Base-by-base conservation (phyloP, 169 alveolate species). In the Cryptosporidium sp. region DNA sequence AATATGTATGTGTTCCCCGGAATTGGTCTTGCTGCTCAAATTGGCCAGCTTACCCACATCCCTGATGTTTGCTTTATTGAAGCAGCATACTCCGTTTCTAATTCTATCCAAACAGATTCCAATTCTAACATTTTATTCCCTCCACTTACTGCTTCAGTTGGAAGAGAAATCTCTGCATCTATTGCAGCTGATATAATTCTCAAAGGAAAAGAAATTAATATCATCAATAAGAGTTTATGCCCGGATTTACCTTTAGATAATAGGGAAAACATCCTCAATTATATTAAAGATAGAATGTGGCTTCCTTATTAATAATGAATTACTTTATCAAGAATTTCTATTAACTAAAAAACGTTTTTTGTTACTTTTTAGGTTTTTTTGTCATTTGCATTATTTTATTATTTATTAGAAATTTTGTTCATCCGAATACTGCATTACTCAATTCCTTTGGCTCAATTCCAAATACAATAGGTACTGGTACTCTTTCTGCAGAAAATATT, bases 1-100 rank as follows among this genome's bases (percentile, higher is more conserved):
- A 92, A 92, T 59, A 87, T 85, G 92, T 92, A 91, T 67, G 86
- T 84, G 23, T 92, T 92, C 84, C 94, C 94, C 2, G 94, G 94
- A 23, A 71, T 92, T 37, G 94, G 91, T 29, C 73, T 92, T 52
- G 94, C 91, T 52, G 94, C 92, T 21, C 52, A 84, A 59, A 31
- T 70, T 6, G 85, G 85, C 69, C 61, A 69, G 58, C 67, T 73
- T 33, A 51, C 62, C 43, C 69, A 67, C 69, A 80, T 87, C 45
- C 91, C 93, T 1, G 91, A 87, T 67, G n/a, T 62, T 9, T 69
- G 86, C 41, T 87, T 87, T 41, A 70, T 69, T 62, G 71, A 61
- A 8, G 93, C 91, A 10, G 93, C 93, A 16, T 35, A 50, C 51
- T 45, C 93, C 0, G 61, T 87, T n/a, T 71, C 93, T 35, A 80